phyloP scores from a whole-genome alignment of 768 basidiomycete genomes.

The Mycena amicta region DNA sequence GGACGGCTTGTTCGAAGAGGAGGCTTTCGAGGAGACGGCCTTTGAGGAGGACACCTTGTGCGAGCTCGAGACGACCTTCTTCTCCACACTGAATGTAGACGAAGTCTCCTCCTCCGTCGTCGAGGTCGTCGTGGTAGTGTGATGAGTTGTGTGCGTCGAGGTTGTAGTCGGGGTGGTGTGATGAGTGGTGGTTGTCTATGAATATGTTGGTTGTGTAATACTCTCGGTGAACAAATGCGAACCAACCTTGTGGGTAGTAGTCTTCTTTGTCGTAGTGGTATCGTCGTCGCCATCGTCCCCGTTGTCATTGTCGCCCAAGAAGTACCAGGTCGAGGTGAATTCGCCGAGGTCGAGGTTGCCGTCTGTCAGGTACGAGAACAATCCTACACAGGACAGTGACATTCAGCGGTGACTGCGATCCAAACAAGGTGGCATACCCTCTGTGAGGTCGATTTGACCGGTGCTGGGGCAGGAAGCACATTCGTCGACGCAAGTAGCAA shows the following conservation, averaged over 20 bases:
- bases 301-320: background rate
- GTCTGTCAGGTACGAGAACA: background rate
- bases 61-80: background rate
- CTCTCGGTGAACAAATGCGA: too few relatives aligned
- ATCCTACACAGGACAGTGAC: background rate
- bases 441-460: background rate
- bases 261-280: background rate
- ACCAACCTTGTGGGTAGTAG: background rate
- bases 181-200: background rate
- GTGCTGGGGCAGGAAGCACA: background rate
- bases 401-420: background rate
- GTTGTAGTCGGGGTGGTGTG: background rate
- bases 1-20: background rate
- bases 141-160: background rate
- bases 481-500: slow-evolving; percentile 7
- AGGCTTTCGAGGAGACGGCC: background rate
- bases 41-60: background rate
- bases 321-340: background rate
- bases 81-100: background rate
- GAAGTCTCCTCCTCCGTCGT: background rate
- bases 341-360: background rate
- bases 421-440: background rate
- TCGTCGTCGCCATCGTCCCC: background rate
- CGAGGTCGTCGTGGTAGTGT: background rate
- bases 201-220: too few relatives aligned